These are phyloP conservation scores for Pezicula carpinea DNA, from an alignment of 2,329 filamentous ascomycete genomes.

Conservation along the genomic window DNA sequence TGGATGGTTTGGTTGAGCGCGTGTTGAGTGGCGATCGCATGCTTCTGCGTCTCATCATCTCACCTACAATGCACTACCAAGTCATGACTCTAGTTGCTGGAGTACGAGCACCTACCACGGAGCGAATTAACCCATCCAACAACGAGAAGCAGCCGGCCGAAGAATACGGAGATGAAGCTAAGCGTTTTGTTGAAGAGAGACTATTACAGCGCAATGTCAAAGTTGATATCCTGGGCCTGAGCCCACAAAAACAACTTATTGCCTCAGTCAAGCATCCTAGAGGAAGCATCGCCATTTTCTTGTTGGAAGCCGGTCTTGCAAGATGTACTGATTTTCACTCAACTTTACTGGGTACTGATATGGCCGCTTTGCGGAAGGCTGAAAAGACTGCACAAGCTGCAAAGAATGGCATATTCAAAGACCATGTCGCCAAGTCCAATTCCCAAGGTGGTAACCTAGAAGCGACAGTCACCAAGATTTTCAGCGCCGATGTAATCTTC, in stretches of 20 bases:
- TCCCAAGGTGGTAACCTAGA: constrained; percentile 63
- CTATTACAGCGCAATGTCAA: constrained; percentile 82
- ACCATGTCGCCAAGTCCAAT: constrained; percentile 66
- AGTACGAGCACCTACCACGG: constrained; percentile 83
- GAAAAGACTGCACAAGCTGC: constrained; percentile 79
- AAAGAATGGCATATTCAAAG: constrained; percentile 75
- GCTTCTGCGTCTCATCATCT: constrained; percentile 74
- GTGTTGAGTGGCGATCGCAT: constrained; percentile 89
- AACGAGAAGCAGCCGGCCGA: constrained; percentile 74
- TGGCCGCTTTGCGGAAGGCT: constrained; percentile 78
- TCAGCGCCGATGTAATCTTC: constrained; percentile 85
- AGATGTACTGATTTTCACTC: constrained; percentile 96
- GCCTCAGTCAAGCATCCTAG: constrained; percentile 81
- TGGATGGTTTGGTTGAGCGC: constrained; percentile 85
- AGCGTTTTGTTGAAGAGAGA: constrained; percentile 79
- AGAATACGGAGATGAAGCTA: constrained; percentile 84
- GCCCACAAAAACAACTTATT: constrained; percentile 87
- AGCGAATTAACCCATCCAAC: constrained; percentile 69
- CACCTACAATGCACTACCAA: constrained; percentile 70
- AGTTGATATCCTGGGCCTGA: constrained; percentile 78
- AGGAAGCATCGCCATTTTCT: constrained; percentile 87
- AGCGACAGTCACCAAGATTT: constrained; percentile 77
- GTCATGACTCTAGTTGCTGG: constrained; percentile 87
- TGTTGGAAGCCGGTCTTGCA: constrained; percentile 84
- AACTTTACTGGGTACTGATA: constrained; percentile 81